Conservation (phyloP, 2,329 filamentous ascomycete genomes). For the Aspergillus pseudoterreus region DNA sequence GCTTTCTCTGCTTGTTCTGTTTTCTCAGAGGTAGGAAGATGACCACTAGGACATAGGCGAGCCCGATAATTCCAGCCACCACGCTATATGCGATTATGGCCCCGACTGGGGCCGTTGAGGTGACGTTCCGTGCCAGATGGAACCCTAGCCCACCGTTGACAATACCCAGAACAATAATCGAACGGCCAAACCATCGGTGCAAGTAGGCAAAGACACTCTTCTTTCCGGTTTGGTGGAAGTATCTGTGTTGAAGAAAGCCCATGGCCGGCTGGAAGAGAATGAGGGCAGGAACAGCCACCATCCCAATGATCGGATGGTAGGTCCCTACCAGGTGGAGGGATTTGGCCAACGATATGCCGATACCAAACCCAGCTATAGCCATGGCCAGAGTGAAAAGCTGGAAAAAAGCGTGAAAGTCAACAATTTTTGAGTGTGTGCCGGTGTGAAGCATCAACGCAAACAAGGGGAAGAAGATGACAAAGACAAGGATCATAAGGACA, state of each 20-base stretch:
- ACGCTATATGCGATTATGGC: neutral
- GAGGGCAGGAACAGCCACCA: slow-evolving; percentile 48
- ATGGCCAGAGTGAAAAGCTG: slow-evolving; percentile 49
- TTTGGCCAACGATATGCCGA: slow-evolving; percentile 50
- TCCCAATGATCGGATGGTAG: slow-evolving; percentile 54
- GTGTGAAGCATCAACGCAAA: slow-evolving; percentile 15
- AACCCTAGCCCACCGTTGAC: slow-evolving; percentile 58
- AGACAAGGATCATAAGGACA: slow-evolving; percentile 23
- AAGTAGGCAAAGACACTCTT: slow-evolving; percentile 47
- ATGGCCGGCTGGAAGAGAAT: slow-evolving; percentile 56
- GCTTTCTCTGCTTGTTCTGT: too few relatives aligned
- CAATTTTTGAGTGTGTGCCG: slow-evolving; percentile 9
- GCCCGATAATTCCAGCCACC: neutral
- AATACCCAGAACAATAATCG: slow-evolving; percentile 50
- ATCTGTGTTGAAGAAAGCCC: slow-evolving; percentile 50
- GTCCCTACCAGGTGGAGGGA: slow-evolving; percentile 34
- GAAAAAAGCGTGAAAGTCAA: slow-evolving; percentile 12
- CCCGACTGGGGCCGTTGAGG: neutral
- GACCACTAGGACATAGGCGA: neutral
- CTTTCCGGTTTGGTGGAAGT: slow-evolving; percentile 46
- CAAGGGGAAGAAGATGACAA: slow-evolving; percentile 22
- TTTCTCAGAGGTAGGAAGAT: too few relatives aligned
- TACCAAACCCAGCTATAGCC: slow-evolving; percentile 47
- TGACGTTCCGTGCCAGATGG: slow-evolving; percentile 36
- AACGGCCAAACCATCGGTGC: slow-evolving; percentile 55